These are phyloP conservation scores for Aspergillus neotritici DNA, from an alignment of 2,329 filamentous ascomycete species.

Conservation along the genomic window DNA sequence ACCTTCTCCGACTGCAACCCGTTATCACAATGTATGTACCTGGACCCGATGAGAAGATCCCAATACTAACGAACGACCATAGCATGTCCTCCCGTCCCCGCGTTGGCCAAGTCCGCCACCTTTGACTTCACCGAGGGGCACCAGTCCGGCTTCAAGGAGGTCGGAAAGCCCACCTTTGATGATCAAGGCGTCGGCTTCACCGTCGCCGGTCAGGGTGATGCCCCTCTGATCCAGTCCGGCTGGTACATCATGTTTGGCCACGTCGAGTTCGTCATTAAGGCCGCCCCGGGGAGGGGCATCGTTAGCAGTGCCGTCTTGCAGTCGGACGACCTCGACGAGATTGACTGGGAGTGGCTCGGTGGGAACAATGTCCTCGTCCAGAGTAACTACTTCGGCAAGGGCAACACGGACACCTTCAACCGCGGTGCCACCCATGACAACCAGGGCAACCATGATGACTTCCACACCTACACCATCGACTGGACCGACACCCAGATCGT, in stretches of 20 bases:
- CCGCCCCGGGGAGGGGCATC: constrained; percentile 82
- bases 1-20: constrained; percentile 44
- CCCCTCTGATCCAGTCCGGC: constrained; percentile 77
- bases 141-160: constrained; percentile 71
- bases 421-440: constrained; percentile 74
- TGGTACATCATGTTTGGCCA: constrained; percentile 99
- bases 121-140: constrained; percentile 76
- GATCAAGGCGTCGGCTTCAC: constrained; percentile 75
- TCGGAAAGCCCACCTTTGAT: constrained; percentile 66
- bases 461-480: constrained; percentile 83
- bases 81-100: constrained; percentile 69
- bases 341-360: constrained; percentile 96
- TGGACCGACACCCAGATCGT: constrained; percentile 82
- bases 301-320: constrained; percentile 88
- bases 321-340: constrained; percentile 89
- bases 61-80: no score
- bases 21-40: constrained; percentile 28
- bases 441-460: constrained; percentile 63
- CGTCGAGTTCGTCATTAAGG: constrained; percentile 77
- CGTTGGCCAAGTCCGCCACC: constrained; percentile 73
- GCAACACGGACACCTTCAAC: constrained; percentile 76
- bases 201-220: constrained; percentile 69
- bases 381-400: constrained; percentile 96
- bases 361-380: constrained; percentile 73
- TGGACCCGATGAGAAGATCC: constrained; percentile 1